Percentiles rank a stretch among this genome's conserved stretches.
Conservation (phyloP, 2,329 filamentous ascomycete genomes). For the Remersonia thermophila region DNA sequence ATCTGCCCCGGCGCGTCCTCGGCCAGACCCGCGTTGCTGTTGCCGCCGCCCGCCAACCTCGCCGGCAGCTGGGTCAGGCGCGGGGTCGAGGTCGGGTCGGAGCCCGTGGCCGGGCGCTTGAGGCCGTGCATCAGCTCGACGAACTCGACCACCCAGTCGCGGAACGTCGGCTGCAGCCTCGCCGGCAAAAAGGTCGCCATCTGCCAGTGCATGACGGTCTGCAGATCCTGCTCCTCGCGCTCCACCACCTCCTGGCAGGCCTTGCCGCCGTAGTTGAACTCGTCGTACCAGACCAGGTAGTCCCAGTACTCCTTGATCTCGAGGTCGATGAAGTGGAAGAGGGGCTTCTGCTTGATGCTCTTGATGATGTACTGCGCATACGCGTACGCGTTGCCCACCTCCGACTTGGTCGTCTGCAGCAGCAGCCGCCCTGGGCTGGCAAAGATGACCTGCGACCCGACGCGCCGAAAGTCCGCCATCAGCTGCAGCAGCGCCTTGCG, state of each 20-base stretch:
- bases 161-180: conserved; percentile 71
- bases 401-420: conserved; percentile 88
- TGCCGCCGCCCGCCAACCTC: conserved; percentile 28
- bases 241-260: conserved; percentile 75
- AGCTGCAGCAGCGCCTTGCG: conserved; percentile 94
- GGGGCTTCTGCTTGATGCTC: conserved; percentile 85
- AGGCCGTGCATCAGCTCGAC: conserved; percentile 84
- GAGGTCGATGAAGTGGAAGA: conserved; percentile 94
- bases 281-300: conserved; percentile 96
- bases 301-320: conserved; percentile 99
- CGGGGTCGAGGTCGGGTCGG: conserved; percentile 37
- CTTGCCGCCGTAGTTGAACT: conserved; percentile 96
- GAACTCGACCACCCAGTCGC: conserved; percentile 89
- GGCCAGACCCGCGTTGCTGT: conserved; percentile 39
- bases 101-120: conserved; percentile 54
- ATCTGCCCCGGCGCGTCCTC: conserved; percentile 47
- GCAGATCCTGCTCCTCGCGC: conserved; percentile 57
- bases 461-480: conserved; percentile 90
- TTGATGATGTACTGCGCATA: conserved; percentile 98
- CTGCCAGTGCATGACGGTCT: conserved; percentile 98
- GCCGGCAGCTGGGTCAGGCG: conserved; percentile 46
- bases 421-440: conserved; percentile 81
- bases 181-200: conserved; percentile 77
- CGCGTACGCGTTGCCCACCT: conserved; percentile 91
- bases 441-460: conserved; percentile 92